Evolutionary conservation across 164 flowering plant genomes (phyloP).

Genomic region (Aristolochia contorta): DNA sequence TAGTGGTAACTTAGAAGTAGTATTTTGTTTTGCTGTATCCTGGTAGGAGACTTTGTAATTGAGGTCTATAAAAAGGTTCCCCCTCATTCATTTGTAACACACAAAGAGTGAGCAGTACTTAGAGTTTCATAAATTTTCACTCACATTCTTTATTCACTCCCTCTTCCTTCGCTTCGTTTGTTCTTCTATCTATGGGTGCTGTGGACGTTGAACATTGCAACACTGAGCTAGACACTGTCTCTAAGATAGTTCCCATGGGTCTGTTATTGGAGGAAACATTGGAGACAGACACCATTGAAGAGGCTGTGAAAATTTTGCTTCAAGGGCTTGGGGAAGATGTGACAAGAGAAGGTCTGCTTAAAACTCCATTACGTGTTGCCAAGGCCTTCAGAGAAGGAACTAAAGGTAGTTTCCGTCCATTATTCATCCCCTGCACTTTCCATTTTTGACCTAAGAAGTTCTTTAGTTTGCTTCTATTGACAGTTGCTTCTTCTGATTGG

Average conservation of each 20-base stretch:
- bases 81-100: no score
- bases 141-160: no score
- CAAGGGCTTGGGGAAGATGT: slow-evolving; percentile 81
- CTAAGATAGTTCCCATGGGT: slow-evolving; percentile 25
- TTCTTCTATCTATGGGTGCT: slow-evolving; percentile 72
- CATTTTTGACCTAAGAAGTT: background rate
- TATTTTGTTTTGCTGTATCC: no score
- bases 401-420: slow-evolving; percentile 37
- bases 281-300: slow-evolving; percentile 39
- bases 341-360: slow-evolving; percentile 72
- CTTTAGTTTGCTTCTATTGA: background rate
- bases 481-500: no score
- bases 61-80: no score
- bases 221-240: slow-evolving; percentile 43
- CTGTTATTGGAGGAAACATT: slow-evolving; percentile 29
- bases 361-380: slow-evolving; percentile 90
- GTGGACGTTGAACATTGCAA: slow-evolving; percentile 51
- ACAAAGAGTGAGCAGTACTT: no score
- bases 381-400: slow-evolving; percentile 88
- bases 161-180: no score
- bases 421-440: background rate
- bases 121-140: no score
- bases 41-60: no score
- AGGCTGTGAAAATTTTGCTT: slow-evolving; percentile 74
- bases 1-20: no score